Conservation (phyloP, 1,284 basidiomycete genomes). For the Marasmius oreades region DNA sequence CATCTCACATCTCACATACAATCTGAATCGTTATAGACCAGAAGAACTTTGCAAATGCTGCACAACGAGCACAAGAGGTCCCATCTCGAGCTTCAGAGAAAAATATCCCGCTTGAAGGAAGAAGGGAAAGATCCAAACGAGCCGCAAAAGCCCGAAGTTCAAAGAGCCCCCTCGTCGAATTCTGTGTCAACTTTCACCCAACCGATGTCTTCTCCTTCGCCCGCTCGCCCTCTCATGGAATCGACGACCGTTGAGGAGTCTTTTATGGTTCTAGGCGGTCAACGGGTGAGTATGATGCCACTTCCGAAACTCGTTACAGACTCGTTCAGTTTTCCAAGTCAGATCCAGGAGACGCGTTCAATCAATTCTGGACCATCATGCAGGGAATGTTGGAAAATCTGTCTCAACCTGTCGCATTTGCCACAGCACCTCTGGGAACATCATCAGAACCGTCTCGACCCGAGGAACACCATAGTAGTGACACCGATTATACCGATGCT, state of each 20-base stretch:
- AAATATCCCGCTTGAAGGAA: slow-evolving; percentile 62
- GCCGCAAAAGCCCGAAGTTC: slow-evolving; percentile 46
- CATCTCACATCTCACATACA: slow-evolving; percentile 11
- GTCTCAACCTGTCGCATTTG: slow-evolving; percentile 81
- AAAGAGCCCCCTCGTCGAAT: slow-evolving; percentile 15
- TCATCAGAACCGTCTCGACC: slow-evolving; percentile 23
- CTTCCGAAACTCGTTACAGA: neutral
- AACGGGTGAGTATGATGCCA: slow-evolving; percentile 42
- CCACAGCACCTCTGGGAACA: slow-evolving; percentile 67
- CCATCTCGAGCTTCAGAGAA: slow-evolving; percentile 64
- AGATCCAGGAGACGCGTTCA: slow-evolving; percentile 77
- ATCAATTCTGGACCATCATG: slow-evolving; percentile 82
- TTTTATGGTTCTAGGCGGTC: slow-evolving; percentile 77
- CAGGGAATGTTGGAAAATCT: slow-evolving; percentile 79
- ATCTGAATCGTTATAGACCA: slow-evolving; percentile 47
- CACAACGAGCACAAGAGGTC: slow-evolving; percentile 68
- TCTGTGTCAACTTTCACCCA: slow-evolving; percentile 21
- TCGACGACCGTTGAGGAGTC: slow-evolving; percentile 78
- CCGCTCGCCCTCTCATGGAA: slow-evolving; percentile 51
- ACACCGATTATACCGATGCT: slow-evolving; percentile 64
- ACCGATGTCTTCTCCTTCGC: slow-evolving; percentile 39
- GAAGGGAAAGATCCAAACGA: slow-evolving; percentile 72
- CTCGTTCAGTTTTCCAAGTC: slow-evolving; percentile 37
- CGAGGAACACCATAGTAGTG: slow-evolving; percentile 53
- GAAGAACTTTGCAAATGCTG: slow-evolving; percentile 69